Evolutionary conservation across 2,329 filamentous ascomycete species (phyloP), one percentile per base, ranked within the genome.

Genomic region (Botrytis fabae): DNA sequence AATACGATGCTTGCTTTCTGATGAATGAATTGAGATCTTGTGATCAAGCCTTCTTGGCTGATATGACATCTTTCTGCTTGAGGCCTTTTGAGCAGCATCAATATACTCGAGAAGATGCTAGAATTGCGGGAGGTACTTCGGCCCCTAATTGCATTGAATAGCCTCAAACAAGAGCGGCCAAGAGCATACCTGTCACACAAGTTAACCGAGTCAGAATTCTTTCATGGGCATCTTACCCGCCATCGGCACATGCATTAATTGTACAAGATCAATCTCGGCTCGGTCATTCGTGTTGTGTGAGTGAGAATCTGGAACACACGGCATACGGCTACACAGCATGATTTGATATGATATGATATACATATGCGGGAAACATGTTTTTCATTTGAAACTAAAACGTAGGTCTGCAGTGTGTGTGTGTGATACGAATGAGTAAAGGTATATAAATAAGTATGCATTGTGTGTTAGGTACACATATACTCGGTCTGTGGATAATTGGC

Each of bases 1-100:
- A 70, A 70, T 70, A 70, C 42, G 10, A 70, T 70, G 32, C 69
- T 70, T 64, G 64, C 44, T 63, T 48, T 70, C 25, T 61, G 40
- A 28, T 38, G 12, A 35, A 70, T 62, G 9, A 70, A 44, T 70
- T 46, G 59, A 63, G 51, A 16, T 20, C 12, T 16, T n/a, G 22
- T 38, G 10, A 40, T 25, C 57, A 48, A 40, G 1, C 8, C 4
- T 7, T 42, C 25, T 42, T 42, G 35, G 35, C 38, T 61, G 9
- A 14, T 16, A 42, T 40, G 16, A 14, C 4, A 54, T 20, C n/a
- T 28, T 42, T 32, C 65, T 42, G 14, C 12, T 54, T 28, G 38
- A 1, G 9, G 35, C 65, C 38, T 57, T 42, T 32, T 42, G 12
- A 42, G 65, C 65, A 32, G 65, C 38, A 32, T 10, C n/a, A 9